These are phyloP conservation scores for Nemania sp. DNA, from an alignment of 2,329 filamentous ascomycete species.

Conservation along the genomic window DNA sequence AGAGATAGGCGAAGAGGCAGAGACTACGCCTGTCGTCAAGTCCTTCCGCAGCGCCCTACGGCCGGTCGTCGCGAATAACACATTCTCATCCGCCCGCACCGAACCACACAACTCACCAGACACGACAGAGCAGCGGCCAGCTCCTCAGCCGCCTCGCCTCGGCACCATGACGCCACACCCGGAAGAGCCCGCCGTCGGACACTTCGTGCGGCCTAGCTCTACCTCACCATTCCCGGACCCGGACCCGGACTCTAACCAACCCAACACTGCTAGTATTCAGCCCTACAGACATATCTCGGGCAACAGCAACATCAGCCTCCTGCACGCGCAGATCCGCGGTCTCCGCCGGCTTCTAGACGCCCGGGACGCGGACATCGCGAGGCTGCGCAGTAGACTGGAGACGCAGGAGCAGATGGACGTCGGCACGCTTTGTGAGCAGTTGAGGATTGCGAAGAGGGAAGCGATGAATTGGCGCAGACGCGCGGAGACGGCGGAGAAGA, in stretches of 20 bases:
- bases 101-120: constrained; percentile 5
- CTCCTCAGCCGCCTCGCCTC: constrained; percentile 36
- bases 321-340: constrained; percentile 53
- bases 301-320: constrained; percentile 40
- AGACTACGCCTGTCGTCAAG: constrained; percentile 5
- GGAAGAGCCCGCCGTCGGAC: constrained; percentile 45
- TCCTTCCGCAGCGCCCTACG: constrained; percentile 23
- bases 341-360: constrained; percentile 52
- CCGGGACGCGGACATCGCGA: constrained; percentile 50
- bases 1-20: no score
- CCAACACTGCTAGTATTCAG: no score
- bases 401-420: constrained; percentile 48
- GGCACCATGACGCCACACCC: constrained; percentile 45
- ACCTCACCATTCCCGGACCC: constrained; percentile 30
- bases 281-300: constrained; percentile 26
- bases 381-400: constrained; percentile 51
- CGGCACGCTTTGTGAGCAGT: constrained; percentile 51
- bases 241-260: background rate
- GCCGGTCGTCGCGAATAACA: constrained; percentile 21
- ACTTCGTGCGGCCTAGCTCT: constrained; percentile 41
- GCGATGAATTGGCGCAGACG: constrained; percentile 55
- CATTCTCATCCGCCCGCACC: constrained; percentile 14
- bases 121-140: background rate
- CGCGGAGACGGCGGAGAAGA: constrained; percentile 59
- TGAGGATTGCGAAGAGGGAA: constrained; percentile 49